Base-by-base conservation (phyloP, 345 rosid species). In the Lepidium africanum region DNA sequence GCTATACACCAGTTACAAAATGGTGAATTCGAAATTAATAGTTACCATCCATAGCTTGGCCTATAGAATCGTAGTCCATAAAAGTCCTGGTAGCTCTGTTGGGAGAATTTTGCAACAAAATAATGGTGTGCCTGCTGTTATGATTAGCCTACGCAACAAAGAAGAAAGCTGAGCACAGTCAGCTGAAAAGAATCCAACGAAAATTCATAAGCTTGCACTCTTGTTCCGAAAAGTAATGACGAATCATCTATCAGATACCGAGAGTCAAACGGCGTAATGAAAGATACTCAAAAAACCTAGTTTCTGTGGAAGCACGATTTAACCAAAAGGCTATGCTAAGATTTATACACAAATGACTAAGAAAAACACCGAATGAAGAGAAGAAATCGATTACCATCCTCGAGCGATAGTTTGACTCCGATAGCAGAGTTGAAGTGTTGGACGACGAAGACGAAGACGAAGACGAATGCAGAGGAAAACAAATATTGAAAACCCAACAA, bases 21-120 rank as follows among this genome's bases (percentile, higher is more conserved):
- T 10, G 55, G n/a, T 59, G 21, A 59, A 30, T 30, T 21, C 21
- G 19, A 19, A 59, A 59, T 30, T 7, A 59, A 37, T 3, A 52
- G 23, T 73, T 87, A 89, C 99, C 99, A 75, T 91, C 99, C 91
- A 94, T 89, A 71, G 99, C 97, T 83, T 86, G 96, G 76, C 81
- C 81, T 15, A 87, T 77, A 16, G 99, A 94, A 10, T 75, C 97
- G 63, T 80, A 94, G 80, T 94, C 99, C 99, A 91, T 87, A 69
- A 91, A 94, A 9, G 97, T 94, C 76, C 97, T 87, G 16, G 86
- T 85, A 41, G 96, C 80, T 77, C 90, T 91, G 81, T 49, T 86
- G 3, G 72, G 96, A 56, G 96, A 81, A 51, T 81, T 79, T 73
- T 94, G 99, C 91, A 94, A 79, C 81, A 94, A 81, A 62, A 94